A percentile compares a stretch with the other conserved stretches of the same genome.
These are phyloP conservation scores for Ascochyta koolunga DNA, from an alignment of 2,329 filamentous ascomycete genomes.

Conservation along the genomic window DNA sequence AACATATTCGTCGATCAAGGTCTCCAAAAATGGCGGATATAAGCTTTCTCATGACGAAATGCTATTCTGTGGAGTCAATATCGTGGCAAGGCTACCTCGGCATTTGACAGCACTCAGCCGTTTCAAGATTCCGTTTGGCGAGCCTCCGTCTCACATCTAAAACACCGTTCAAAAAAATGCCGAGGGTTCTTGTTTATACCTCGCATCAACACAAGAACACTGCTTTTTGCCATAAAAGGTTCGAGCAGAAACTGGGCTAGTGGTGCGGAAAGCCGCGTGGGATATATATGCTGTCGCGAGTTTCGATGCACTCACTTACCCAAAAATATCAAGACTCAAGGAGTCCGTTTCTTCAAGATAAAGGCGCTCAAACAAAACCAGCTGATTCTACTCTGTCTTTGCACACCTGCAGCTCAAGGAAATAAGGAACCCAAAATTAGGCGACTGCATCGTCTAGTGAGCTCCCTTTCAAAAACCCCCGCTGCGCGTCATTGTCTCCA, in stretches of 20 bases:
- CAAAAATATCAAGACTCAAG: no score
- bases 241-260: not conserved
- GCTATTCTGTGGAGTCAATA: not conserved
- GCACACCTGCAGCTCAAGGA: no score
- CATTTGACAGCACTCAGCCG: not conserved
- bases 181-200: conserved; percentile 1
- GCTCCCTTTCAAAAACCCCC: no score
- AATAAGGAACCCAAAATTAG: no score
- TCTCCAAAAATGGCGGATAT: not conserved
- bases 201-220: not conserved
- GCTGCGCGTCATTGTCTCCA: no score
- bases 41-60: not conserved
- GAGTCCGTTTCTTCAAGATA: no score
- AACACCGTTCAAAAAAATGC: not conserved
- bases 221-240: not conserved
- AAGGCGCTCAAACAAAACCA: no score
- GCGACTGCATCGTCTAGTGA: no score
- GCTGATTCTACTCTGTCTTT: no score
- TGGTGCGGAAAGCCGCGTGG: no score
- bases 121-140: conserved; percentile 8
- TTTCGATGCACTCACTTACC: no score
- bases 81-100: conserved; percentile 3
- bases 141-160: not conserved
- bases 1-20: not conserved
- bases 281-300: no score